phyloP scores from a whole-genome alignment of 768 basidiomycete species.

The Coprinellus aureogranulatus region DNA sequence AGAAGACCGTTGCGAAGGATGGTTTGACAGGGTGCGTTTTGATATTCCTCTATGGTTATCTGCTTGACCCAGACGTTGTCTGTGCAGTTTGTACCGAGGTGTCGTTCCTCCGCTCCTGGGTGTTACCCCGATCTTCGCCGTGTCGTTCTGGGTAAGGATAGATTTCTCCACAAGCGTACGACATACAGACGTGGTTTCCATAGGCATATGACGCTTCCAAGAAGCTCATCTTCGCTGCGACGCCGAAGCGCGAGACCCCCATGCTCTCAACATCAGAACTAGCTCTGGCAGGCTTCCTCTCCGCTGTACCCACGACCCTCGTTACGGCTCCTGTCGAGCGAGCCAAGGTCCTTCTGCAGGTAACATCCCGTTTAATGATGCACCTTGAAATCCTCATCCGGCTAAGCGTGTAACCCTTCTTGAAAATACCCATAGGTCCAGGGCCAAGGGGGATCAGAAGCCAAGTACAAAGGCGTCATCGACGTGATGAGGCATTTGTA shows the following conservation, averaged over 20 bases:
- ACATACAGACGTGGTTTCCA: no score
- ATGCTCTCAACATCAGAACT: slow-evolving; percentile 73
- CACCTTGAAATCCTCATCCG: slow-evolving; percentile 1
- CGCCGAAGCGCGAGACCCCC: slow-evolving; percentile 71
- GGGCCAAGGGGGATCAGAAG: slow-evolving; percentile 74
- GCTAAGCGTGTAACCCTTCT: slow-evolving; percentile 2
- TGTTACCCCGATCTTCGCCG: slow-evolving; percentile 96
- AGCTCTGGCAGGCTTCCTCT: slow-evolving; percentile 90
- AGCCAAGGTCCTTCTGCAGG: slow-evolving; percentile 94
- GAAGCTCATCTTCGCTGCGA: slow-evolving; percentile 70
- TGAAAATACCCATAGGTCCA: slow-evolving; percentile 56
- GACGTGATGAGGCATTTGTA: slow-evolving; percentile 91
- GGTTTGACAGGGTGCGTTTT: slow-evolving; percentile 74
- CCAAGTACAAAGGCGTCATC: slow-evolving; percentile 83
- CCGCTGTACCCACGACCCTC: slow-evolving; percentile 87
- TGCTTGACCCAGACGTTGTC: neutral
- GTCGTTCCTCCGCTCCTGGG: slow-evolving; percentile 92
- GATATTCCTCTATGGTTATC: slow-evolving; percentile 3
- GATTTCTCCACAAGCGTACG: no score
- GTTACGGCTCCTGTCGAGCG: slow-evolving; percentile 96
- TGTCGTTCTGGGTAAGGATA: slow-evolving; percentile 89
- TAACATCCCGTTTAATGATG: slow-evolving; percentile 25
- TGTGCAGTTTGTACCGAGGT: slow-evolving; percentile 76
- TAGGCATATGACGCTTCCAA: slow-evolving; percentile 95
- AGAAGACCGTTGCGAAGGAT: slow-evolving; percentile 87